Evolutionary conservation across 805 yeast genomes (phyloP), one percentile per base, ranked within the genome.

Genomic region (Danielia reshetovae): DNA sequence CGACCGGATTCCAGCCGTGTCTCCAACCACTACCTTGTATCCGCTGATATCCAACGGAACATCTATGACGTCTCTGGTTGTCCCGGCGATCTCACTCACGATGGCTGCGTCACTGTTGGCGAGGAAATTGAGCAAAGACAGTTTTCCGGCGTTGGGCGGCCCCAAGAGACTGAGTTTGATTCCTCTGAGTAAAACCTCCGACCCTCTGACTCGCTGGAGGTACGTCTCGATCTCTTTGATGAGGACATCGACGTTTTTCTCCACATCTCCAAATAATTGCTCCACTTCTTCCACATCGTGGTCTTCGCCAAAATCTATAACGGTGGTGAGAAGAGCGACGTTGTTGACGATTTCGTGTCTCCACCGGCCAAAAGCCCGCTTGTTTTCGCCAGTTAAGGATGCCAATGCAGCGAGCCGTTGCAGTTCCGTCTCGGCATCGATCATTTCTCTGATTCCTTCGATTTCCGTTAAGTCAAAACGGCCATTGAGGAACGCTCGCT

Each of bases 121-220:
- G 6, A 93, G 57, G n/a, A 62, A 52, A 51, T 93, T 93, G 33
- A 93, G 58, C 8, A 93, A 60, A 1, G 96, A 85, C 3, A 96
- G 88, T 54, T 93, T 93, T 0, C 98, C 98, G 1, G 96, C 96
- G 57, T 93, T 93, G 1, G 98, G 96, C 5, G 95, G 93, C 0
- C 98, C 98, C 10, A 89, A 45, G 7, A 93, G 62, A 0, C 81
- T 77, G 17, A 89, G 49, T 38, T 75, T 76, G 18, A 90, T 77
- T 1, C 98, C 98, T 16, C 72, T 67, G 26, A 81, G 57, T 11
- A 90, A 56, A 1, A 89, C 62, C 45, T 79, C 84, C 0, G 86
- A 74, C 35, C 76, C 61, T 25, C 66, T 65, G 4, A 81, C 74
- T 48, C 68, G 75, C 1, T 42, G 30, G 16, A 77, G 47, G 44